A percentile compares a stretch with the other conserved stretches of the same genome.
Conservation (phyloP, 768 basidiomycete species). For the Daedaleopsis nitida region DNA sequence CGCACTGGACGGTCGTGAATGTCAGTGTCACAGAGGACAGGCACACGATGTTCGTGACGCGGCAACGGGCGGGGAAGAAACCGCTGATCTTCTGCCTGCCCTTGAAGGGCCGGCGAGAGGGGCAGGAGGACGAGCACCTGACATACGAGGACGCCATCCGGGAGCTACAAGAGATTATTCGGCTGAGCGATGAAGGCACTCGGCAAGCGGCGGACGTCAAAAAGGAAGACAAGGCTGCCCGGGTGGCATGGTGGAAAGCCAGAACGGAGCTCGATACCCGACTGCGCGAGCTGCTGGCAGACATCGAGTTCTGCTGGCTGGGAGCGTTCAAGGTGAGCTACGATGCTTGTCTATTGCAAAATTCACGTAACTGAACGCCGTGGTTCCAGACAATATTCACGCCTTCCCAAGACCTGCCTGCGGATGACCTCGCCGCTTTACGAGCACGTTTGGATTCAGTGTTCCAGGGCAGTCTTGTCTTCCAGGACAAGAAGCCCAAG, state of each 20-base stretch:
- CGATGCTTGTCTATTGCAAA: neutral
- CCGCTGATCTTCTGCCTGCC: conserved; percentile 90
- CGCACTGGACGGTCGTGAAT: conserved; percentile 81
- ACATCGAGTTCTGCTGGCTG: conserved; percentile 95
- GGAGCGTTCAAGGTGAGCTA: conserved; percentile 90
- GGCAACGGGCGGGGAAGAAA: conserved; percentile 60
- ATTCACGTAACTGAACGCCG: neutral
- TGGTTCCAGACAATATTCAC: conserved; percentile 61
- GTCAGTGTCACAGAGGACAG: conserved; percentile 84
- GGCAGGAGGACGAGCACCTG: conserved; percentile 72
- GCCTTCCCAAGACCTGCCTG: conserved; percentile 43
- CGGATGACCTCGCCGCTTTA: conserved; percentile 55
- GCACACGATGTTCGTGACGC: conserved; percentile 79
- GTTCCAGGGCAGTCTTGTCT: conserved; percentile 63
- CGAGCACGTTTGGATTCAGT: conserved; percentile 72
- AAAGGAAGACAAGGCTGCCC: conserved; percentile 62
- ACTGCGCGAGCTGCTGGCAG: conserved; percentile 71
- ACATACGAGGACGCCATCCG: conserved; percentile 71
- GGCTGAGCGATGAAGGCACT: conserved; percentile 75
- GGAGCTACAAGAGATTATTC: conserved; percentile 81
- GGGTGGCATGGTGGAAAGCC: conserved; percentile 85
- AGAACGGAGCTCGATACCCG: conserved; percentile 76
- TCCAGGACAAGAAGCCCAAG: conserved; percentile 63
- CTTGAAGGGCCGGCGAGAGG: conserved; percentile 78
- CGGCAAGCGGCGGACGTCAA: conserved; percentile 73